Conservation (phyloP, 2,329 filamentous ascomycete species). For the Fusarium mundagurra region DNA sequence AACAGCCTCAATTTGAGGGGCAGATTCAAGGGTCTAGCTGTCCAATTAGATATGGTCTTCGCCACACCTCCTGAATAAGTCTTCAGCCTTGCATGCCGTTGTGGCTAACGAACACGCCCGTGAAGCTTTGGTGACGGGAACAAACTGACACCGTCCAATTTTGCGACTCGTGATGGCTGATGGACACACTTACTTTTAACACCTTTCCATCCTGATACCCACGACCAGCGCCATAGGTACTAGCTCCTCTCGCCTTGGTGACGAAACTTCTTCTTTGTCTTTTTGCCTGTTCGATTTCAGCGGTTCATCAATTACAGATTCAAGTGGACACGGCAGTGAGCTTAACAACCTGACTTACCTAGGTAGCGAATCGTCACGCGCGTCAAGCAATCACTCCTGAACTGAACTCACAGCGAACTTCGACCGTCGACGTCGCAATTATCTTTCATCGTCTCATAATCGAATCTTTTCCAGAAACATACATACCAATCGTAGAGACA, state of each 20-base stretch:
- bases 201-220: neutral
- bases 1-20: conserved; percentile 23
- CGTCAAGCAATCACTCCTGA: conserved; percentile 17
- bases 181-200: conserved; percentile 3
- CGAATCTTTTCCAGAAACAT: neutral
- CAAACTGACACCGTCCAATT: conserved; percentile 19
- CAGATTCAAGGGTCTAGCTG: neutral
- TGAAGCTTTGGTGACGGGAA: conserved; percentile 4
- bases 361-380: neutral
- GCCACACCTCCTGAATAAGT: conserved; percentile 22
- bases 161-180: conserved; percentile 30
- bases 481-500: neutral
- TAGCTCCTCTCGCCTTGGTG: neutral
- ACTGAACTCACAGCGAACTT: neutral
- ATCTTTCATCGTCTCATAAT: neutral
- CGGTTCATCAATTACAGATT: conserved; percentile 1
- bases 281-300: neutral
- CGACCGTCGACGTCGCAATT: neutral
- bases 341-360: neutral
- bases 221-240: neutral
- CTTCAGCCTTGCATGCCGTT: conserved; percentile 18
- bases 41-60: conserved; percentile 9
- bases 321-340: neutral
- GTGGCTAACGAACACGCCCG: conserved; percentile 13
- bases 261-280: neutral